Evolutionary conservation across 768 basidiomycete species (phyloP), one percentile per base, ranked within the genome.

Genomic region (Suillus subalutaceus): DNA sequence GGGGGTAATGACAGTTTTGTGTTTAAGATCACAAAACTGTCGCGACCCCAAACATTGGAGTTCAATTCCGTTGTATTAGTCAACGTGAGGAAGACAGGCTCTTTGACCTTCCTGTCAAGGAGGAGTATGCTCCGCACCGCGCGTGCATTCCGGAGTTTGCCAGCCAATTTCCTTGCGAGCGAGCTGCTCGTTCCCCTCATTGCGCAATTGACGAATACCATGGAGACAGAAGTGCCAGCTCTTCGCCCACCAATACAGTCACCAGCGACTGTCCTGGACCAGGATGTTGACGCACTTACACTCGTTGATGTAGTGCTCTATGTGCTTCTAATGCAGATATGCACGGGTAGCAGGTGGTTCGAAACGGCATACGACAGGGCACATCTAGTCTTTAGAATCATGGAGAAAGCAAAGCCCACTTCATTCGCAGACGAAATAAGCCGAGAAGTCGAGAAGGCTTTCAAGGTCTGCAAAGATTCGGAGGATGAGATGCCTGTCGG

Each of bases 1-100:
- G 65, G 65, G 2, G 70, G 71, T 44, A 58, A 72, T 12, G 79
- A 80, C 58, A 23, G 58, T 16, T 80, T 79, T 65, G 67, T 66
- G 0, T 79, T 79, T 66, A 50, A 60, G 5, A 75, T 78, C 52
- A 76, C 72, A 26, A 78, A 73, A 35, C 73, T 80, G 44, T 50
- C 65, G 2, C 30, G 18, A 59, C 53, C 50, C 13, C 61, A 68
- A 35, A 68, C 65, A 7, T 55, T 63, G 61, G 44, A 26, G 8
- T 32, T 68, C 13, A 68, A 68, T 50, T 23, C 3, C 15, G 44
- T 68, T 48, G 15, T 66, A 43, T 65, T 68, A 2, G 50, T 43
- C 26, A 66, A 68, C 32, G n/a, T 68, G 9, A 13, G 0, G 20
- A 15, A 46, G 16, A 55, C 59, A 15, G 59, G 38, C 7, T 62